Evolutionary conservation across 495 filamentous ascomycete species (phyloP), one percentile per base, ranked within the genome.

Genomic region (Aspergillus ellipticus): DNA sequence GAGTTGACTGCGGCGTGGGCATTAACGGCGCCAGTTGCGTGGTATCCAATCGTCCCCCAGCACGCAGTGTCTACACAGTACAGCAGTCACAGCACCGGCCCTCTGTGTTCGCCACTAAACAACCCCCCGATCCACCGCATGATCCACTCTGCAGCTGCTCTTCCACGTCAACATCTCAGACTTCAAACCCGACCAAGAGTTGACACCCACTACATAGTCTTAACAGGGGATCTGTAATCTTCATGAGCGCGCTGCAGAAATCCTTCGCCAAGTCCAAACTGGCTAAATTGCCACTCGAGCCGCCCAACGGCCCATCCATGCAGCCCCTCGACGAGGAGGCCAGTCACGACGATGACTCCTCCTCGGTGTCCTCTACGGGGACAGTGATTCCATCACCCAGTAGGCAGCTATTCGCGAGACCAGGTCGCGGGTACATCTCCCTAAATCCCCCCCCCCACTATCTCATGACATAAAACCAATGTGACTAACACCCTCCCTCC

Each of bases 191-290:
- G n/a, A n/a, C n/a, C n/a, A n/a, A n/a, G n/a, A n/a, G n/a, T n/a
- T n/a, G n/a, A n/a, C n/a, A n/a, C n/a, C n/a, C n/a, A n/a, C n/a
- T n/a, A n/a, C n/a, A n/a, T n/a, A n/a, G n/a, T n/a, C n/a, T n/a
- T n/a, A n/a, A n/a, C n/a, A n/a, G n/a, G n/a, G n/a, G n/a, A n/a
- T n/a, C n/a, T n/a, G n/a, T n/a, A 24, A 11, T 20, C 4, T 41
- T 35, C 63, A 96, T 97, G 92, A 95, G 89, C 67, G 85, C 92
- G 54, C 82, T 97, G 33, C 90, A 93, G 73, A 87, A 84, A 67
- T 83, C 85, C 51, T 94, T 92, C 71, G 86, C 86, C 66, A 92
- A 89, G 71, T 79, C 89, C 37, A 91, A 89, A 74, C 75, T 95
- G 60, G 78, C 79, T 58, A 74, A 75, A 58, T 72, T 89, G 19